phyloP scores from a whole-genome alignment of 148 eudicot species.

The Heliosperma pusillum region DNA sequence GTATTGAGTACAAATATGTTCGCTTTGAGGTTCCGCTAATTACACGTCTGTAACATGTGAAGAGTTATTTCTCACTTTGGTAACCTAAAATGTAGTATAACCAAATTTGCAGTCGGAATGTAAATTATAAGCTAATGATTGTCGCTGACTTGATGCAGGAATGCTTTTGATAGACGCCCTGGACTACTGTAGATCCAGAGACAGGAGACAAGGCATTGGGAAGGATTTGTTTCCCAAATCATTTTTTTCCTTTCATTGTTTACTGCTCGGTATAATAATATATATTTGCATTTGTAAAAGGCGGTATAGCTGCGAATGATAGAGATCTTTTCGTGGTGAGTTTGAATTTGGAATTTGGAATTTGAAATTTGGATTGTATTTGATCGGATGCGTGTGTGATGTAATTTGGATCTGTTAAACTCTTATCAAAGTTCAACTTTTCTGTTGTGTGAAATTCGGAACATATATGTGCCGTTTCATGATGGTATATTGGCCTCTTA shows the following conservation, averaged over 20 bases:
- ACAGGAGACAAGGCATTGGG: background rate
- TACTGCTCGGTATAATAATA: background rate
- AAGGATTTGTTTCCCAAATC: background rate
- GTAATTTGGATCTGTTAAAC: background rate
- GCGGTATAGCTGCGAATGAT: background rate
- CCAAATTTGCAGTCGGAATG: background rate
- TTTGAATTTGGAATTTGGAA: too few relatives aligned
- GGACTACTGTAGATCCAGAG: background rate
- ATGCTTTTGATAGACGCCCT: background rate
- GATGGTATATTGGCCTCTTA: background rate
- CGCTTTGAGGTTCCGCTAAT: too few relatives aligned
- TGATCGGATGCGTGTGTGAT: background rate
- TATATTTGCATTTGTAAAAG: background rate
- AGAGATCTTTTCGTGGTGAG: background rate
- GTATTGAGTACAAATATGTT: too few relatives aligned
- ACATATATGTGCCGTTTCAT: too few relatives aligned
- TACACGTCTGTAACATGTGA: too few relatives aligned
- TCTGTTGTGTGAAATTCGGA: background rate
- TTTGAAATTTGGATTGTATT: conserved; percentile 3
- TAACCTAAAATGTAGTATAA: too few relatives aligned
- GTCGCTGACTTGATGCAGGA: background rate
- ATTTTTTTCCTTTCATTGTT: background rate
- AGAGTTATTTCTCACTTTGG: background rate
- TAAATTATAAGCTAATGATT: background rate
- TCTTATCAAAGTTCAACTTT: too few relatives aligned